phyloP scores from a whole-genome alignment of 1,284 basidiomycete genomes.

The Cryptococcus depauperatus region DNA sequence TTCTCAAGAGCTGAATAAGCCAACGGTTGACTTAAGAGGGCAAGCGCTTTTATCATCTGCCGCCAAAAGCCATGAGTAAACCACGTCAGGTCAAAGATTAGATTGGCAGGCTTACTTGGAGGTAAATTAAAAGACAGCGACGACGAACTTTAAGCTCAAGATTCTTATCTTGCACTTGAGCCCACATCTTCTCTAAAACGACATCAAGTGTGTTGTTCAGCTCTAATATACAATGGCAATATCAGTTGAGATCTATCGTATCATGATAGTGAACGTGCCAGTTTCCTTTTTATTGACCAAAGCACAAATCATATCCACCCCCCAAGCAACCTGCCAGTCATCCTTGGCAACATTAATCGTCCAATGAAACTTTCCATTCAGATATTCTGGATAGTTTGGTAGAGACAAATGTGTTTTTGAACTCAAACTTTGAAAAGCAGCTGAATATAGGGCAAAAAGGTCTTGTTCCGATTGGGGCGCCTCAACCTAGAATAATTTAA shows the following conservation, averaged over 20 bases:
- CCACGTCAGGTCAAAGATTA: neutral
- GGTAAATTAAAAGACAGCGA: conserved; percentile 21
- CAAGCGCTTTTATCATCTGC: conserved; percentile 68
- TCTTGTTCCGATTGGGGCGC: conserved; percentile 53
- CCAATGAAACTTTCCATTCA: conserved; percentile 56
- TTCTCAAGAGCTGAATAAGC: conserved; percentile 55
- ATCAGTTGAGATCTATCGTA: neutral
- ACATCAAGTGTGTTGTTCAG: conserved; percentile 48
- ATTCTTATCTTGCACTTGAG: conserved; percentile 29
- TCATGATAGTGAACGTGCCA: conserved; percentile 46
- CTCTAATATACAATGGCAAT: conserved; percentile 41
- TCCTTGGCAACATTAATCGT: conserved; percentile 51
- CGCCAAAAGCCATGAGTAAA: neutral
- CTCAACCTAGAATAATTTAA: conserved; percentile 42
- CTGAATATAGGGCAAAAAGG: conserved; percentile 58
- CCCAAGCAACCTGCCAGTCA: conserved; percentile 54
- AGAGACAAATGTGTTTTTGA: conserved; percentile 21
- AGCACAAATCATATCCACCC: conserved; percentile 57
- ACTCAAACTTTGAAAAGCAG: conserved; percentile 56
- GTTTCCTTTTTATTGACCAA: conserved; percentile 67
- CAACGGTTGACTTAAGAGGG: conserved; percentile 60
- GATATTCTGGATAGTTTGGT: conserved; percentile 45
- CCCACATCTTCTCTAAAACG: conserved; percentile 47
- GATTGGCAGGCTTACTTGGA: conserved; percentile 18
- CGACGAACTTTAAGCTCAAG: conserved; percentile 17